Percentiles rank a stretch among this genome's conserved stretches.
Conservation (phyloP, 2,329 filamentous ascomycete species). For the Cercospora citrullina region DNA sequence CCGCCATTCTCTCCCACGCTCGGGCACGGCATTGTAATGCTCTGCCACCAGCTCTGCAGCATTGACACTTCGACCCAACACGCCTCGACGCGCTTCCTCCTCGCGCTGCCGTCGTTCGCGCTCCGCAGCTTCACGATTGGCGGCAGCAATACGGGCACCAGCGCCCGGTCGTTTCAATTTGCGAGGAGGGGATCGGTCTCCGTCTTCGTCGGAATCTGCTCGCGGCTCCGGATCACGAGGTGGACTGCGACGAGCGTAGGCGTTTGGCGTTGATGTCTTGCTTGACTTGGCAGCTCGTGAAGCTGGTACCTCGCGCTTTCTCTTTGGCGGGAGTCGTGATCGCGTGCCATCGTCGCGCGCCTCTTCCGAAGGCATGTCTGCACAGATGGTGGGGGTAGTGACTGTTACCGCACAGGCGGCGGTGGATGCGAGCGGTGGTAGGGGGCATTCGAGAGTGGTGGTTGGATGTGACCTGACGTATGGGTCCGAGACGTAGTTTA, state of each 20-base stretch:
- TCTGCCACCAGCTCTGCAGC: constrained; percentile 74
- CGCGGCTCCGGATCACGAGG: constrained; percentile 31
- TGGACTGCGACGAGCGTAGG: constrained; percentile 37
- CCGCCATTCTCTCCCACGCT: constrained; percentile 91
- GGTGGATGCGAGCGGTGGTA: neutral
- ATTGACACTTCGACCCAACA: constrained; percentile 18
- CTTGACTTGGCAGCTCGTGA: constrained; percentile 31
- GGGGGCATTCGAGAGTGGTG: neutral
- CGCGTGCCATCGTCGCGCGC: constrained; percentile 23
- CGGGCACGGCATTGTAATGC: constrained; percentile 94
- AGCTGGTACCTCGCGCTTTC: constrained; percentile 36
- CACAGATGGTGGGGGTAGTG: neutral
- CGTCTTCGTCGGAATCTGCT: constrained; percentile 24
- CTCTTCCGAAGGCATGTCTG: constrained; percentile 28
- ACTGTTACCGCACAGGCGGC: neutral
- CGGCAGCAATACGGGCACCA: constrained; percentile 61
- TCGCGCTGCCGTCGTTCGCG: constrained; percentile 48
- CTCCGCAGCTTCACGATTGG: constrained; percentile 67
- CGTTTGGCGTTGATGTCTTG: constrained; percentile 34
- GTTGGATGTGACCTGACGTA: neutral
- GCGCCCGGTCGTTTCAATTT: constrained; percentile 43
- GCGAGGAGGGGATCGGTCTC: constrained; percentile 39
- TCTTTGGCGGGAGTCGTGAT: constrained; percentile 29
- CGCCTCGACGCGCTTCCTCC: constrained; percentile 43
- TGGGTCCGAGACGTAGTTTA: neutral